A percentile compares a stretch with the other conserved stretches of the same genome.
Conservation (phyloP, 768 basidiomycete species). For the Pisolithus microcarpus region DNA sequence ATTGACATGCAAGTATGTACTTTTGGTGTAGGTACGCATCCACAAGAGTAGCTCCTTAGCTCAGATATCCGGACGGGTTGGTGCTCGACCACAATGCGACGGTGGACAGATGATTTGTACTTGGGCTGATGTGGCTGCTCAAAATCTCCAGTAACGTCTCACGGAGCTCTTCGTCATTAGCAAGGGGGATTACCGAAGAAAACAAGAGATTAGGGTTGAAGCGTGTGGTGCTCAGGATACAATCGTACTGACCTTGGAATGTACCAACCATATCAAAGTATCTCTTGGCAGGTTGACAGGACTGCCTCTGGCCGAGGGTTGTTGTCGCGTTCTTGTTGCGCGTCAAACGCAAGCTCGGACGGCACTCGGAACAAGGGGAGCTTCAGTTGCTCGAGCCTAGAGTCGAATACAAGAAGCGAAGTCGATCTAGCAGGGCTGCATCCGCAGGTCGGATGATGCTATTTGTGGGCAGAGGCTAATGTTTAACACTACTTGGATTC, state of each 20-base stretch:
- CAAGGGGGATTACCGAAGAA: neutral
- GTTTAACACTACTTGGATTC: slow-evolving; percentile 15
- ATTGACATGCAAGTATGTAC: too few relatives aligned
- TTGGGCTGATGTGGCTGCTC: neutral
- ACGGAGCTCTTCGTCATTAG: neutral
- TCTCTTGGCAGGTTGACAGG: slow-evolving; percentile 36
- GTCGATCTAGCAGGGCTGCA: slow-evolving; percentile 15
- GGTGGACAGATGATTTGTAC: neutral
- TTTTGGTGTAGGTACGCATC: too few relatives aligned
- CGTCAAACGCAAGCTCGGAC: slow-evolving; percentile 6
- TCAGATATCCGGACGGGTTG: too few relatives aligned
- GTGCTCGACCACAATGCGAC: neutral
- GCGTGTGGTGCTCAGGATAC: neutral
- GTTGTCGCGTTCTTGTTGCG: slow-evolving; percentile 15
- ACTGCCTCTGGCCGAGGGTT: slow-evolving; percentile 29
- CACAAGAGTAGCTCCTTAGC: too few relatives aligned
- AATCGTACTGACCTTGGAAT: slow-evolving; percentile 32
- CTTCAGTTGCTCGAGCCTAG: slow-evolving; percentile 42
- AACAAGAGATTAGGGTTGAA: neutral
- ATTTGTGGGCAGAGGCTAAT: neutral
- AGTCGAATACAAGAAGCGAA: slow-evolving; percentile 54
- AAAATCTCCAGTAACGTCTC: slow-evolving; percentile 7
- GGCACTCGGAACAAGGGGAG: slow-evolving; percentile 40
- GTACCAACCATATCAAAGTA: slow-evolving; percentile 50
- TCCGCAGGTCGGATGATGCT: neutral